phyloP scores from a whole-genome alignment of 2,329 filamentous ascomycete species.

The Drechslera avenae region DNA sequence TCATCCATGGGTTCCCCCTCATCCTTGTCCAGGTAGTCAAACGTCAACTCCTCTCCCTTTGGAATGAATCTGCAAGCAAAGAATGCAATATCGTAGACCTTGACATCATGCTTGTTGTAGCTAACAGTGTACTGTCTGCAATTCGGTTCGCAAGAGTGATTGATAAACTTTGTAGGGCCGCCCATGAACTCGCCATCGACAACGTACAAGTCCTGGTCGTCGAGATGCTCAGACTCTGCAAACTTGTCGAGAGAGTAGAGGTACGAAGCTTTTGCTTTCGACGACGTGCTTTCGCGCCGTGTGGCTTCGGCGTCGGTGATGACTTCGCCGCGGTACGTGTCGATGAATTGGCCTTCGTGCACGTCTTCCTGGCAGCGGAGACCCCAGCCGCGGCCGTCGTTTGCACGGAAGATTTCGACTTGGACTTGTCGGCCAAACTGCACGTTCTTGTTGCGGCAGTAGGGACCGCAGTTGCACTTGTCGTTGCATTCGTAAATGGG shows the following conservation, averaged over 20 bases:
- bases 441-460: slow-evolving; percentile 77
- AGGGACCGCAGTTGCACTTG: slow-evolving; percentile 66
- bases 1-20: slow-evolving; percentile 57
- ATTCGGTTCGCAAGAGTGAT: slow-evolving; percentile 81
- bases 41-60: slow-evolving; percentile 72
- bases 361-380: slow-evolving; percentile 69
- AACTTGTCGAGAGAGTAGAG: slow-evolving; percentile 85
- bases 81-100: slow-evolving; percentile 76
- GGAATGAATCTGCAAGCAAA: slow-evolving; percentile 72
- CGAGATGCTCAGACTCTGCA: slow-evolving; percentile 62
- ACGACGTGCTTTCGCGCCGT: slow-evolving; percentile 62
- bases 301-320: slow-evolving; percentile 64
- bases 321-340: slow-evolving; percentile 72
- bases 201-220: slow-evolving; percentile 50
- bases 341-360: slow-evolving; percentile 75
- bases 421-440: slow-evolving; percentile 73
- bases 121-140: slow-evolving; percentile 79
- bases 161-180: slow-evolving; percentile 80
- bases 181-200: slow-evolving; percentile 75
- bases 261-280: slow-evolving; percentile 73
- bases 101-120: slow-evolving; percentile 74
- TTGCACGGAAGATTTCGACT: slow-evolving; percentile 77
- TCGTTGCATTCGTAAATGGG: slow-evolving; percentile 82
- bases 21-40: slow-evolving; percentile 76
- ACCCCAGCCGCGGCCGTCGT: slow-evolving; percentile 73